Evolutionary conservation across 2,329 filamentous ascomycete species (phyloP).

Genomic region (Dactylellina leptospora): DNA sequence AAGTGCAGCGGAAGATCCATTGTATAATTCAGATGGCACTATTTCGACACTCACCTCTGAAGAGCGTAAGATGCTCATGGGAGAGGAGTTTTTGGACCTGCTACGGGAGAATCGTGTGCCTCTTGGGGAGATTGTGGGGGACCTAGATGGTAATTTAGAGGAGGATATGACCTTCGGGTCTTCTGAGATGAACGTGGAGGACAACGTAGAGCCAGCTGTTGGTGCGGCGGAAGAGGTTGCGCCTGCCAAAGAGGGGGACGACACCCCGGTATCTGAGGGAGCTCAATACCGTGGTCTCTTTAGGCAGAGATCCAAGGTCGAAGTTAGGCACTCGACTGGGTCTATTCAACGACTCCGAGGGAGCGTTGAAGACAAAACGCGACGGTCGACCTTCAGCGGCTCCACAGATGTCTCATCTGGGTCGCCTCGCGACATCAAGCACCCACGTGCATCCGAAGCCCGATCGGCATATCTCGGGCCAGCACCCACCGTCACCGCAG

Average conservation of each 20-base stretch:
- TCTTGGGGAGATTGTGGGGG: background rate
- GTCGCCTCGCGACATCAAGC: conserved; percentile 14
- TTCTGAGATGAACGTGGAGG: conserved; percentile 6
- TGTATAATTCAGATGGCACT: too few relatives aligned
- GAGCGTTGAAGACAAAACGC: background rate
- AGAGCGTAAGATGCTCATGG: background rate
- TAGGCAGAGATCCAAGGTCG: background rate
- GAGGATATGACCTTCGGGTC: conserved; percentile 13
- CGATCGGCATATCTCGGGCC: conserved; percentile 22
- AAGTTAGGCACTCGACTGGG: conserved; percentile 36
- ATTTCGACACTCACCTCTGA: background rate
- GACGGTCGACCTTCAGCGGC: conserved; percentile 22
- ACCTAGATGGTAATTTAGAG: background rate
- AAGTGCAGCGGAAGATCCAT: background rate
- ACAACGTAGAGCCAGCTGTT: background rate
- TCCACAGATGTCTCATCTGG: conserved; percentile 14
- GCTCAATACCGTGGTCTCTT: background rate
- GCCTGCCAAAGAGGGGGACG: background rate
- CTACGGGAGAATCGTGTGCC: too few relatives aligned
- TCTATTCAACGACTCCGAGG: background rate
- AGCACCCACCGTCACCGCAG: conserved; percentile 6
- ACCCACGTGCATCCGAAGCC: conserved; percentile 20
- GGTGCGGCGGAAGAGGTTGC: background rate
- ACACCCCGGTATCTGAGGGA: background rate
- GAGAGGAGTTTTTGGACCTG: background rate